Percentiles rank a stretch among this genome's conserved stretches.
These are phyloP conservation scores for Xylogone sp. DNA, from an alignment of 2,329 filamentous ascomycete species.

Conservation along the genomic window DNA sequence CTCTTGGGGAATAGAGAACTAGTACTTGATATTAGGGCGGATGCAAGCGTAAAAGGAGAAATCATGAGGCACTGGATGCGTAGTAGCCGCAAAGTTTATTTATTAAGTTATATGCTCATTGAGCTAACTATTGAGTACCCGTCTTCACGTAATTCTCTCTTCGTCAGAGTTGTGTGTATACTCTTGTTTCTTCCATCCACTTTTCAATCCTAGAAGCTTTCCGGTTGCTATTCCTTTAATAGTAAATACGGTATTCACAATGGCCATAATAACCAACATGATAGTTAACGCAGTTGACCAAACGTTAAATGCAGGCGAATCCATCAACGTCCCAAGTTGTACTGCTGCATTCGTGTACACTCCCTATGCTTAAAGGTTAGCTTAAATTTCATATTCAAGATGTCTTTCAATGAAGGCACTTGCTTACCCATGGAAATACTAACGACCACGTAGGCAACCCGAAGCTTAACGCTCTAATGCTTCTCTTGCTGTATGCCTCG, in stretches of 20 bases:
- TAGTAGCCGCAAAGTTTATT: too few species aligned
- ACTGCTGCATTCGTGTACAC: constrained; percentile 36
- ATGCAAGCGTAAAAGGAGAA: too few species aligned
- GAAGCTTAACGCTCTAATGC: constrained; percentile 22
- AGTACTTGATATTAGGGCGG: too few species aligned
- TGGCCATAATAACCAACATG: constrained; percentile 30
- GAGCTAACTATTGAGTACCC: too few species aligned
- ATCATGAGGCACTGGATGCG: too few species aligned
- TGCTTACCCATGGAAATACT: constrained; percentile 35
- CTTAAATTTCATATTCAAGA: not conserved
- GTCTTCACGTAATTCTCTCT: too few species aligned
- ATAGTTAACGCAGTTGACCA: constrained; percentile 33
- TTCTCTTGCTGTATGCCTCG: constrained; percentile 20
- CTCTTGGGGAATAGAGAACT: too few species aligned
- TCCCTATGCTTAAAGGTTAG: constrained; percentile 23
- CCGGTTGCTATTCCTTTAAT: constrained; percentile 27
- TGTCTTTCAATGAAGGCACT: not conserved
- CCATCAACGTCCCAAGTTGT: constrained; percentile 33
- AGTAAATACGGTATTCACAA: constrained; percentile 28
- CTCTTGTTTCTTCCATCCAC: constrained; percentile 27
- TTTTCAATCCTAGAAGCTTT: constrained; percentile 25
- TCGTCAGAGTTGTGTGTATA: not conserved
- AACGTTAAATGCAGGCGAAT: constrained; percentile 33
- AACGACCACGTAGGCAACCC: constrained; percentile 31
- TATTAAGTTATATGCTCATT: too few species aligned